A percentile compares a stretch with the other conserved stretches of the same genome.
These are phyloP conservation scores for Linnemannia exigua DNA, from an alignment of 192 early-diverging fungal genomes.

Conservation along the genomic window DNA sequence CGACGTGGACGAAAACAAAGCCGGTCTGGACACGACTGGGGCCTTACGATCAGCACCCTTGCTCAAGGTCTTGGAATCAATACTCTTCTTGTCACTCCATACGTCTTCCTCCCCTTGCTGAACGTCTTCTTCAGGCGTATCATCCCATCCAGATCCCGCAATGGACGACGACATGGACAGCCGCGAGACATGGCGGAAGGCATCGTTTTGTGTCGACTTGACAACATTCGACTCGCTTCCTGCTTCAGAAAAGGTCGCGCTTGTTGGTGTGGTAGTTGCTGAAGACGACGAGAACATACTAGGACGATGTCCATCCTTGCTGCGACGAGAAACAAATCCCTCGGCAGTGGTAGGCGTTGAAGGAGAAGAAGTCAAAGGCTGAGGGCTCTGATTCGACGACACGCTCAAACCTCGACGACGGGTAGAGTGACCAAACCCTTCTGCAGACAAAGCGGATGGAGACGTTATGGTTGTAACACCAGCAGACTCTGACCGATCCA, in stretches of 20 bases:
- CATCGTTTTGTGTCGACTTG: conserved; percentile 42
- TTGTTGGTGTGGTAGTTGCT: not conserved
- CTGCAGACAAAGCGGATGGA: not conserved
- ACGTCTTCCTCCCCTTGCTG: not conserved
- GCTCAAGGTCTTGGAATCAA: not conserved
- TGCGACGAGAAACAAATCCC: conserved; percentile 27
- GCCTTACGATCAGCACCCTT: not conserved
- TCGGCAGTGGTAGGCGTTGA: conserved; percentile 11
- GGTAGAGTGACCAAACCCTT: conserved; percentile 16
- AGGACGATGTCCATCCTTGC: conserved; percentile 31
- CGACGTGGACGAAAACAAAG: not conserved
- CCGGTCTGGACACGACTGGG: not conserved
- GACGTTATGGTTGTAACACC: not conserved
- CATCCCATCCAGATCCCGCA: conserved; percentile 44
- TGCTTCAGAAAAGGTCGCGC: not conserved
- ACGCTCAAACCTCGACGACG: conserved; percentile 20
- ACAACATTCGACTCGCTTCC: conserved; percentile 19
- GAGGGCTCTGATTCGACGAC: not conserved
- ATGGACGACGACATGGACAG: conserved; percentile 26
- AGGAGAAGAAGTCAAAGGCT: not conserved
- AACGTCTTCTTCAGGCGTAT: conserved; percentile 11
- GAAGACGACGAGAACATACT: not conserved
- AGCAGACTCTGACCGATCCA: not conserved
- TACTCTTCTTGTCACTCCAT: not conserved
- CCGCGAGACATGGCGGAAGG: conserved; percentile 18